Evolutionary conservation across 306 rosid species (phyloP).

Genomic region (Cicer bijugum): DNA sequence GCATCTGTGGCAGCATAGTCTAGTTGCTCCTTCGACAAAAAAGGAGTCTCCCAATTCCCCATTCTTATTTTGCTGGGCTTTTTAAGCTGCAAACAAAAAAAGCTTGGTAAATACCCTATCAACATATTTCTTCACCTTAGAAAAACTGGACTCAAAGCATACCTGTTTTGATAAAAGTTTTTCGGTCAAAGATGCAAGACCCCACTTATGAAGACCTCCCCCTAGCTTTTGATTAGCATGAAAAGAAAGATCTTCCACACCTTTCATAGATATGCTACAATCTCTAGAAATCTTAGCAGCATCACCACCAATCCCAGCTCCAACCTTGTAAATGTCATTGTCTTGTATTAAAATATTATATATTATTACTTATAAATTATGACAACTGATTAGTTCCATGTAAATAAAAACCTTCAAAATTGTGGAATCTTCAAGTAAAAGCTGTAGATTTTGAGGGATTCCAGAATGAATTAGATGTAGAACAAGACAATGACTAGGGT

Average conservation of each 20-base stretch:
- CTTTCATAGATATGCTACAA: slow-evolving; percentile 63
- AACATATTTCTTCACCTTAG: slow-evolving; percentile 24
- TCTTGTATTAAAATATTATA: not conserved
- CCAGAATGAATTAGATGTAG: slow-evolving; percentile 90
- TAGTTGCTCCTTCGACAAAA: slow-evolving; percentile 69
- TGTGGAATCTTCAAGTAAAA: slow-evolving; percentile 71
- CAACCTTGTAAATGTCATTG: slow-evolving; percentile 60
- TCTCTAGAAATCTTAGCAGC: slow-evolving; percentile 78
- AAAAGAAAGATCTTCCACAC: slow-evolving; percentile 69
- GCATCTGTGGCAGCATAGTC: slow-evolving; percentile 94
- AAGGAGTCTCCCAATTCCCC: slow-evolving; percentile 82
- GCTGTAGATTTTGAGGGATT: slow-evolving; percentile 67
- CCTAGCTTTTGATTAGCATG: slow-evolving; percentile 77
- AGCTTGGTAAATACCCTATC: slow-evolving; percentile 30
- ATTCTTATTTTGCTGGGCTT: slow-evolving; percentile 66
- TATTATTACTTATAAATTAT: not conserved
- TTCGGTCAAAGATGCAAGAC: slow-evolving; percentile 79
- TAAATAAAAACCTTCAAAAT: slow-evolving; percentile 64
- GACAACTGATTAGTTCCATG: slow-evolving; percentile 15
- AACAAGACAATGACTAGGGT: slow-evolving; percentile 65
- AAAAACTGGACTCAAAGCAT: slow-evolving; percentile 30
- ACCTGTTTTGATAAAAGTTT: slow-evolving; percentile 77
- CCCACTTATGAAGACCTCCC: slow-evolving; percentile 54
- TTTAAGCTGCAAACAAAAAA: slow-evolving; percentile 64
- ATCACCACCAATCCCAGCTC: slow-evolving; percentile 73